Conservation (phyloP, 257 asterid genomes). For the Solanum ossicruentum region DNA sequence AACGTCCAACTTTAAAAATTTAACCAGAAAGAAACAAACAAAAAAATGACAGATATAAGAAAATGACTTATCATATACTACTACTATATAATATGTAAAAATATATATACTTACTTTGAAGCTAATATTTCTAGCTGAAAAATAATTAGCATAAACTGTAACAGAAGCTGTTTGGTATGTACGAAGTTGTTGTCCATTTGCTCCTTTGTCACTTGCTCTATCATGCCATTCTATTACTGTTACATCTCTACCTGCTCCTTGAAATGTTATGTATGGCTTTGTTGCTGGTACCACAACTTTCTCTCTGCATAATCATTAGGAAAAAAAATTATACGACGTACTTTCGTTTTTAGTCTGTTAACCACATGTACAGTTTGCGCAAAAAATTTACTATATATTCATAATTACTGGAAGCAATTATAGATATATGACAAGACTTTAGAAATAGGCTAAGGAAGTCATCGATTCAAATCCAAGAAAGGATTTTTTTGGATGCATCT, state of each 20-base stretch:
- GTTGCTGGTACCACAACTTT: slow-evolving; percentile 77
- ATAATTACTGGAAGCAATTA: too few species aligned
- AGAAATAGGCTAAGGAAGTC: too few species aligned
- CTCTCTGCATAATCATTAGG: slow-evolving; percentile 27
- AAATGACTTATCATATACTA: neutral
- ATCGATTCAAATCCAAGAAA: too few species aligned
- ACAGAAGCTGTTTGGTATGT: slow-evolving; percentile 86
- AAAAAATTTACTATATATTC: too few species aligned
- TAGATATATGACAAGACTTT: too few species aligned
- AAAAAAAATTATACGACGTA: neutral
- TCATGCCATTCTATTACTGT: slow-evolving; percentile 90
- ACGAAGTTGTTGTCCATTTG: slow-evolving; percentile 79
- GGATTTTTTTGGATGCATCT: too few species aligned
- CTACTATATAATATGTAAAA: neutral
- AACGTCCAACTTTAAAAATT: neutral
- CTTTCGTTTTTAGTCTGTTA: neutral
- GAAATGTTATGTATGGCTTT: slow-evolving; percentile 65
- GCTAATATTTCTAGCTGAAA: slow-evolving; percentile 74
- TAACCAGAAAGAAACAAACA: neutral
- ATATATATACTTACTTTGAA: slow-evolving; percentile 42
- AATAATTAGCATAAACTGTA: slow-evolving; percentile 49
- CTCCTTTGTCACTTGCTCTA: slow-evolving; percentile 66
- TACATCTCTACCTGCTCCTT: slow-evolving; percentile 68
- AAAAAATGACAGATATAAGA: neutral
- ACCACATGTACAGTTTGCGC: too few species aligned